These are phyloP conservation scores for Pisolithus albus DNA, from an alignment of 768 basidiomycete species.

Conservation along the genomic window DNA sequence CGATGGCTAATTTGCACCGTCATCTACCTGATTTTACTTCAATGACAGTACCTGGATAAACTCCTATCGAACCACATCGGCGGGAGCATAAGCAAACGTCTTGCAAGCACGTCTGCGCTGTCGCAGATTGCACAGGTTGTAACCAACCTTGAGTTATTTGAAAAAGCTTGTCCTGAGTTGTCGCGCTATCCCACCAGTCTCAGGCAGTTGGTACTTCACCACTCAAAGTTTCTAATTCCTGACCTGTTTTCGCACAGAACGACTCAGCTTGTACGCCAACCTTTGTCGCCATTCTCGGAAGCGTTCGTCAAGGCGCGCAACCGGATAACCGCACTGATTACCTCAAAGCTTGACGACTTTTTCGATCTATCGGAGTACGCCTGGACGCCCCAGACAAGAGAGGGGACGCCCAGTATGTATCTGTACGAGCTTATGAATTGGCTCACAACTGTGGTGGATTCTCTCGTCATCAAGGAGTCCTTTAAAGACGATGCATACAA, in stretches of 20 bases:
- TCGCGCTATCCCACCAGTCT: slow-evolving; percentile 79
- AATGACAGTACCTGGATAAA: slow-evolving; percentile 70
- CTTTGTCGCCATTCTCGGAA: slow-evolving; percentile 55
- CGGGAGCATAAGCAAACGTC: slow-evolving; percentile 66
- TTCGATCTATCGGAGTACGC: slow-evolving; percentile 94
- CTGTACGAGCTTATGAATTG: slow-evolving; percentile 93
- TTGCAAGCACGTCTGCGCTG: slow-evolving; percentile 68
- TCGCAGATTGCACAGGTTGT: slow-evolving; percentile 92
- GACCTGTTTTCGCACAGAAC: slow-evolving; percentile 41
- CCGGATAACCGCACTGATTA: slow-evolving; percentile 77
- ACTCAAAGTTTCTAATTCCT: not conserved
- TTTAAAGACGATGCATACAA: slow-evolving; percentile 89
- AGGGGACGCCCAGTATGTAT: slow-evolving; percentile 85
- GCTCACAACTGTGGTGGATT: slow-evolving; percentile 94
- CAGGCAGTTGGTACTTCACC: slow-evolving; percentile 38
- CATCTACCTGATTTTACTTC: not conserved
- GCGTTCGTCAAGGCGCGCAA: slow-evolving; percentile 63
- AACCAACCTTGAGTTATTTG: slow-evolving; percentile 89
- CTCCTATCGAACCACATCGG: slow-evolving; percentile 73
- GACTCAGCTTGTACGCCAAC: slow-evolving; percentile 71
- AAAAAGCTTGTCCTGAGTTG: slow-evolving; percentile 75
- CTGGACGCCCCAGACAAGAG: slow-evolving; percentile 72
- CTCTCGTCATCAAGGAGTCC: slow-evolving; percentile 69
- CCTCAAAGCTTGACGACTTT: slow-evolving; percentile 90
- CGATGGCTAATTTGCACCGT: not conserved